Percentiles rank a stretch among this genome's conserved stretches.
Evolutionary conservation across 495 filamentous ascomycete genomes (phyloP).

Genomic region (Podospora comata): DNA sequence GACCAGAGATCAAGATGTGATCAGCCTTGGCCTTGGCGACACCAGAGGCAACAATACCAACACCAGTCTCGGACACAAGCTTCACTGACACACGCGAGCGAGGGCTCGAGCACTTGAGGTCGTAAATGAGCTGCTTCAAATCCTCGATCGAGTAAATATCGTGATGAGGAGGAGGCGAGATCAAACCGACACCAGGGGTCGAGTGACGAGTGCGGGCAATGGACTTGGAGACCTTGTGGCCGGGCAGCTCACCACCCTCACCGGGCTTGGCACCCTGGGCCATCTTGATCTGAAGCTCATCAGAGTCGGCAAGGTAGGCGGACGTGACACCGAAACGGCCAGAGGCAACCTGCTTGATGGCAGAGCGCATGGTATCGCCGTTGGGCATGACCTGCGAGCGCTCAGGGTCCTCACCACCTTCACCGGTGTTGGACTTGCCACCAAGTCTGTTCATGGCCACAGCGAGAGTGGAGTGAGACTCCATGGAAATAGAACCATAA

Average conservation of each 20-base stretch:
- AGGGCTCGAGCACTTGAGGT: slow-evolving; percentile 96
- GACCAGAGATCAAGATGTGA: slow-evolving; percentile 95
- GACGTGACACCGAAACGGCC: slow-evolving; percentile 98
- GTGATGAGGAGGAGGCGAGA: slow-evolving; percentile 98
- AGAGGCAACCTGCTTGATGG: slow-evolving; percentile 98
- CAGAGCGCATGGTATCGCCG: slow-evolving; percentile 96
- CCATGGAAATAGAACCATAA: slow-evolving; percentile 99
- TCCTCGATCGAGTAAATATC: slow-evolving; percentile 99
- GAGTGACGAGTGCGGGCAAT: slow-evolving; percentile 97
- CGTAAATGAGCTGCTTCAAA: slow-evolving; percentile 98
- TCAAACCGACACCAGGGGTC: slow-evolving; percentile 96
- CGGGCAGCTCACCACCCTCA: slow-evolving; percentile 96
- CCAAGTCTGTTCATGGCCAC: slow-evolving; percentile 98
- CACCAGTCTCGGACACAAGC: slow-evolving; percentile 96
- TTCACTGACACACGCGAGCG: slow-evolving; percentile 96
- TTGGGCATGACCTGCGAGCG: slow-evolving; percentile 82
- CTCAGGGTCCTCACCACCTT: slow-evolving; percentile 97
- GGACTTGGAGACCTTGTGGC: slow-evolving; percentile 95
- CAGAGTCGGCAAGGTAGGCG: slow-evolving; percentile 96
- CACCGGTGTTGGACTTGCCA: slow-evolving; percentile 98
- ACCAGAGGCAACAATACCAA: slow-evolving; percentile 97
- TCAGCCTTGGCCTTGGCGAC: slow-evolving; percentile 98
- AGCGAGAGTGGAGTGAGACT: slow-evolving; percentile 95
- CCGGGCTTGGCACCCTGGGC: slow-evolving; percentile 98
- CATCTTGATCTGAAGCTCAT: slow-evolving; percentile 99